Evolutionary conservation across 495 filamentous ascomycete genomes (phyloP).

Genomic region (Bathelium albidoporum): DNA sequence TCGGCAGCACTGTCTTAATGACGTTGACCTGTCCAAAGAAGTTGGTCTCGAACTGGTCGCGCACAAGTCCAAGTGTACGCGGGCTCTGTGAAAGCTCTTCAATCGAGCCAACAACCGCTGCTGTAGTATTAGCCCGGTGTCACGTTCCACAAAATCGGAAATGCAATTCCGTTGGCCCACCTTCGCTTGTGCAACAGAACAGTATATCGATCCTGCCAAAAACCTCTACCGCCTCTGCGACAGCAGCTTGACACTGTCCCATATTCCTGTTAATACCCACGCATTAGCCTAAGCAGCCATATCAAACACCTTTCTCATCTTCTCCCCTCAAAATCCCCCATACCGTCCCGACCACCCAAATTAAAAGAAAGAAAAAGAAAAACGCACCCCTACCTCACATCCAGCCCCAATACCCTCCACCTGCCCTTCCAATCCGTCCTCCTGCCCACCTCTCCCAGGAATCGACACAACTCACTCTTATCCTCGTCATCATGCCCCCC

Average conservation of each 20-base stretch:
- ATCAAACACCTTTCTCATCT: slow-evolving; percentile 23
- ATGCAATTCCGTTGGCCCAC: slow-evolving; percentile 32
- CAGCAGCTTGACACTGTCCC: slow-evolving; percentile 60
- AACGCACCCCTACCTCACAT: slow-evolving; percentile 21
- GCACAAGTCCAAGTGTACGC: slow-evolving; percentile 64
- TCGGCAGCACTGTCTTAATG: slow-evolving; percentile 79
- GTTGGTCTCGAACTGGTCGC: slow-evolving; percentile 85
- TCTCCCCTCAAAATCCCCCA: slow-evolving; percentile 34
- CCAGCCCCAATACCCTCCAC: slow-evolving; percentile 31
- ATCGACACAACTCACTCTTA: slow-evolving; percentile 38
- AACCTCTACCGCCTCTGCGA: slow-evolving; percentile 71
- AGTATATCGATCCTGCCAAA: slow-evolving; percentile 86
- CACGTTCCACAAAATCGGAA: background rate
- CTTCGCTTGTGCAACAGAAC: slow-evolving; percentile 77
- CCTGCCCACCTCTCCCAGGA: slow-evolving; percentile 49
- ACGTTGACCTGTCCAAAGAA: slow-evolving; percentile 94
- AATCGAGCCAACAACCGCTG: slow-evolving; percentile 79
- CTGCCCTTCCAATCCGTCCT: slow-evolving; percentile 32
- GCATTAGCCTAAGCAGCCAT: slow-evolving; percentile 8
- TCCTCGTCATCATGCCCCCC: background rate
- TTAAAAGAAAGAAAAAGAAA: background rate
- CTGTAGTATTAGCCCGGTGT: background rate
- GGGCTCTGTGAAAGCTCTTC: slow-evolving; percentile 75
- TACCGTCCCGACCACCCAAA: slow-evolving; percentile 41
- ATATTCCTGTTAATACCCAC: slow-evolving; percentile 17